Base-by-base conservation (phyloP, 768 basidiomycete genomes). In the Rhizopogon vulgaris region DNA sequence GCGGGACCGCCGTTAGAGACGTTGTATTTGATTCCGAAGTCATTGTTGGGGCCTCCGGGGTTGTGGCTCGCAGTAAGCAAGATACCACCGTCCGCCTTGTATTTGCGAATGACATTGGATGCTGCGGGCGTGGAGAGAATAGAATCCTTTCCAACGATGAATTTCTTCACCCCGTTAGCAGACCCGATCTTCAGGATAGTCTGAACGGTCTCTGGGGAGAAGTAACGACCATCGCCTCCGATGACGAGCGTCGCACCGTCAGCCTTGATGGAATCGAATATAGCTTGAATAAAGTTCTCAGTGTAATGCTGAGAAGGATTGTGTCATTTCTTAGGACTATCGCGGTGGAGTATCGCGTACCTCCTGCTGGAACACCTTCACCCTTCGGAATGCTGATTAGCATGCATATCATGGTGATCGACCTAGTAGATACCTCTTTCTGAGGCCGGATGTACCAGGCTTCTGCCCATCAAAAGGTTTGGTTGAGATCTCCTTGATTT, bases 1-100 rank as follows among this genome's bases (percentile, higher is more conserved):
- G 96, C 96, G 17, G 96, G 95, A 3, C 96, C 96, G 55, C 96
- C 96, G 61, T 99, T 99, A 37, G 87, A 85, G 43, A 93, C 88
- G 70, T 99, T 99, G 77, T 96, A 99, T 73, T 99, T 98, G 82
- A 99, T 97, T 43, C 96, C 96, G 68, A 98, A 99, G 71, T 99
- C 96, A 62, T 90, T 87, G 65, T 92, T 80, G n/a, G 96, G 96
- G 22, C 96, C 96, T 50, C 96, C 96, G 15, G 96, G 94, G 71
- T 99, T 99, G 78, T 99, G 96, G 55, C 85, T 88, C 15, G 96
- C 96, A 5, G 96, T 99, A 58, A 99, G 78, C 49, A 99, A 78
- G 70, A 99, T 99, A 57, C 96, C 96, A 41, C 96, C 96, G 60
- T 90, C 83, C 4, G 94, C 94, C 71, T 96, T 93, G 76, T 92